Evolutionary conservation across 257 asterid species (phyloP).

Genomic region (Ligustrum vulgare): DNA sequence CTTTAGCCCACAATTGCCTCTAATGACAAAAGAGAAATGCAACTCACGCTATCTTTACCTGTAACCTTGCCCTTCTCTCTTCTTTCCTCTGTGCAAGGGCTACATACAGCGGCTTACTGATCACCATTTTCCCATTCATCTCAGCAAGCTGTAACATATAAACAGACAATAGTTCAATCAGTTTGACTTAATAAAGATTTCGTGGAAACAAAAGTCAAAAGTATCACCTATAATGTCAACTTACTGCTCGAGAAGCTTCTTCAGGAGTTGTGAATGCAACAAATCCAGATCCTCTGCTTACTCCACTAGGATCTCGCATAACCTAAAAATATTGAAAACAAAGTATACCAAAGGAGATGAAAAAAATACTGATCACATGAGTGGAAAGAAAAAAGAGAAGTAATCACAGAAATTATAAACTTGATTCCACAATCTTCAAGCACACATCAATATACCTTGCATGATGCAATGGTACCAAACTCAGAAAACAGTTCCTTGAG

Average conservation of each 20-base stretch:
- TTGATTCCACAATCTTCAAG: not conserved
- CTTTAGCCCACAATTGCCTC: not conserved
- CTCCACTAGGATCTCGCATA: constrained; percentile 63
- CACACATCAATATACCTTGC: constrained; percentile 40
- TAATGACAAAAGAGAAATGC: not conserved
- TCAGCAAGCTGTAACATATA: constrained; percentile 40
- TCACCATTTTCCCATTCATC: constrained; percentile 56
- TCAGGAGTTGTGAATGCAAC: constrained; percentile 61
- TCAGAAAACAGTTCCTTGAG: constrained; percentile 53
- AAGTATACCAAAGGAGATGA: not conserved
- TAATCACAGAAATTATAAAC: not conserved
- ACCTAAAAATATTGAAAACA: constrained; percentile 32
- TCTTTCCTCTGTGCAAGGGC: constrained; percentile 65
- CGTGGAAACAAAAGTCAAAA: constrained; percentile 5
- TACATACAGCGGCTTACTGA: constrained; percentile 61
- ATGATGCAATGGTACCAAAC: constrained; percentile 54
- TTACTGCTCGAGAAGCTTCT: constrained; percentile 66
- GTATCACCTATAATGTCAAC: constrained; percentile 7
- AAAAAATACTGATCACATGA: not conserved
- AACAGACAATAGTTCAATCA: not conserved
- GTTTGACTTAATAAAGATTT: not conserved
- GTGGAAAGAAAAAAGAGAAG: not conserved
- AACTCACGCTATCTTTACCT: constrained; percentile 28
- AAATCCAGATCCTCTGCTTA: constrained; percentile 69
- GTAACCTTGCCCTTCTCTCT: constrained; percentile 53